phyloP scores from a whole-genome alignment of 2,329 filamentous ascomycete species.

The Cryphonectria parasitica region DNA sequence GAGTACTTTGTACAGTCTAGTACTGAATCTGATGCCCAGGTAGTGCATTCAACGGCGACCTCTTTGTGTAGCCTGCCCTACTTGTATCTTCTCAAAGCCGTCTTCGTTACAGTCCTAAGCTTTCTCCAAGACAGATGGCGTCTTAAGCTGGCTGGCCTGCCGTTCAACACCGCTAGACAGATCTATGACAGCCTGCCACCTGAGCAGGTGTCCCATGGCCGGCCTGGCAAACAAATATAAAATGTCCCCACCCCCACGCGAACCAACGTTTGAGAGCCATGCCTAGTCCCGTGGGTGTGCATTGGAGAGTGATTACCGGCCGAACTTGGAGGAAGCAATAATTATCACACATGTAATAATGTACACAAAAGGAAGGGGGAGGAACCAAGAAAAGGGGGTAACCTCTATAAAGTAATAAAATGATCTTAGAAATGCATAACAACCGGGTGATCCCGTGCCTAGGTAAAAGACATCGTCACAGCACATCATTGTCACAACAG shows the following conservation, averaged over 20 bases:
- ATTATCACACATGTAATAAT: neutral
- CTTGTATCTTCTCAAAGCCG: too few relatives aligned
- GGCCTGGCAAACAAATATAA: neutral
- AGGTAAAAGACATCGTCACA: conserved; percentile 6
- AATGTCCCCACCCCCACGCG: neutral
- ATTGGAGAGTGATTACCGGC: neutral
- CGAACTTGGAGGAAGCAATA: neutral
- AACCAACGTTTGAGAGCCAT: neutral
- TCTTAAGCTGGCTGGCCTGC: too few relatives aligned
- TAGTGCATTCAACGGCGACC: too few relatives aligned
- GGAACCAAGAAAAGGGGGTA: neutral
- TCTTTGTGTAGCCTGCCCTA: too few relatives aligned
- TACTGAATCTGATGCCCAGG: too few relatives aligned
- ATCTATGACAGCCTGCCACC: neutral
- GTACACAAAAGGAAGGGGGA: neutral
- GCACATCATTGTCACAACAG: conserved; percentile 18
- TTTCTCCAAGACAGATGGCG: too few relatives aligned
- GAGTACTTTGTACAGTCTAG: too few relatives aligned
- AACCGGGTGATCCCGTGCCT: neutral
- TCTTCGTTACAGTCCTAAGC: too few relatives aligned
- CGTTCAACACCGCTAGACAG: neutral
- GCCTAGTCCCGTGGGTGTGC: neutral
- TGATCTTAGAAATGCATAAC: neutral
- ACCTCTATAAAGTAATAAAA: neutral
- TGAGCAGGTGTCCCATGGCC: neutral